A percentile compares a stretch with the other conserved stretches of the same genome.
Conservation (phyloP, 768 basidiomycete genomes). For the Pleurotus tuoliensis region DNA sequence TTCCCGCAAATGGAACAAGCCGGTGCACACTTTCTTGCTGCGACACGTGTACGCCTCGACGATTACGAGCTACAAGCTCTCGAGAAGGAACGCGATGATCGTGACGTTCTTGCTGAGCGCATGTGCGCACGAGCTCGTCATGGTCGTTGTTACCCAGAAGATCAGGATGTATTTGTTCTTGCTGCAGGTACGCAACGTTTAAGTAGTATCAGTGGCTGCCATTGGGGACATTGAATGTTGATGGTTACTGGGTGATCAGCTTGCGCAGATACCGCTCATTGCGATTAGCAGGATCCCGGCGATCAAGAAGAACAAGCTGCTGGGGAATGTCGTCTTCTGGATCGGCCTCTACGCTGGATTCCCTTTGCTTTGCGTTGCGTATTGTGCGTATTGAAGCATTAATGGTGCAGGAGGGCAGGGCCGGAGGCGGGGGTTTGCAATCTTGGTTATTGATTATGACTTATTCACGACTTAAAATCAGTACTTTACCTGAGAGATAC, state of each 20-base stretch:
- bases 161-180: conserved; percentile 86
- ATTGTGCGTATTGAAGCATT: conserved; percentile 34
- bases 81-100: conserved; percentile 81
- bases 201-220: neutral
- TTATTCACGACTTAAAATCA: too few species aligned
- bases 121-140: conserved; percentile 89
- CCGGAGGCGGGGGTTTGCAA: too few species aligned
- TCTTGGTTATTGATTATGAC: too few species aligned
- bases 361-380: conserved; percentile 84
- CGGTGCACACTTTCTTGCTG: conserved; percentile 89
- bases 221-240: conserved; percentile 1
- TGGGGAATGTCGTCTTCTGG: conserved; percentile 93
- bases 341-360: conserved; percentile 88
- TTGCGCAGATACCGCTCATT: conserved; percentile 91
- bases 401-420: too few species aligned
- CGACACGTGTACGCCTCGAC: conserved; percentile 94
- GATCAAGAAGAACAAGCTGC: conserved; percentile 75
- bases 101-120: conserved; percentile 91
- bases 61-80: conserved; percentile 72
- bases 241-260: conserved; percentile 33
- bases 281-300: conserved; percentile 69
- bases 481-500: too few species aligned
- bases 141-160: conserved; percentile 94
- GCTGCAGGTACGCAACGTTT: conserved; percentile 46
- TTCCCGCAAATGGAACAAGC: conserved; percentile 97